Conservation (phyloP, 1,284 basidiomycete genomes). For the Chalciporus piperatoides region DNA sequence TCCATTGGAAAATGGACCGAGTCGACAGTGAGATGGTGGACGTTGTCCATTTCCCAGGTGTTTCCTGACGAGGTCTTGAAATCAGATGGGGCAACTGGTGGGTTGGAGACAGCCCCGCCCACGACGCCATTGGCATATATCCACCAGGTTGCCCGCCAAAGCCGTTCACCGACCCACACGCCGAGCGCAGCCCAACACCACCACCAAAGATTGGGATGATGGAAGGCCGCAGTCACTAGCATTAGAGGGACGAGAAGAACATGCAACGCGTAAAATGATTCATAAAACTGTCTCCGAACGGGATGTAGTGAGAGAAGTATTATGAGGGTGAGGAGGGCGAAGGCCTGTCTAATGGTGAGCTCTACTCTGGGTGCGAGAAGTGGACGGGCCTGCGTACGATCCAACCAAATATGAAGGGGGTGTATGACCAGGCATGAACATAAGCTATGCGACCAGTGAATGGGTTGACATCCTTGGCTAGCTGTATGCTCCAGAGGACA, state of each 20-base stretch:
- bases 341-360: conserved; percentile 48
- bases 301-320: conserved; percentile 61
- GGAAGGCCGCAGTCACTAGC: conserved; percentile 59
- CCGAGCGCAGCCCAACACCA: conserved; percentile 67
- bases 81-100: neutral
- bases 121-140: conserved; percentile 61
- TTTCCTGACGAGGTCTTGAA: conserved; percentile 5
- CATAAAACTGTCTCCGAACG: conserved; percentile 68
- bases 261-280: conserved; percentile 74
- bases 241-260: conserved; percentile 63
- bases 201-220: conserved; percentile 67
- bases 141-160: conserved; percentile 58
- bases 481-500: conserved; percentile 73
- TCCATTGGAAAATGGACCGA: conserved; percentile 5
- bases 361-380: conserved; percentile 3
- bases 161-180: conserved; percentile 66
- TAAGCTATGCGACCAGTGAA: conserved; percentile 55
- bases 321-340: conserved; percentile 65
- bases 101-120: conserved; percentile 1
- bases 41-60: conserved; percentile 26
- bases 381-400: conserved; percentile 46
- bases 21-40: conserved; percentile 7
- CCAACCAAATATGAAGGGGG: conserved; percentile 73
- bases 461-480: conserved; percentile 49
- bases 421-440: conserved; percentile 61